Percentiles rank a stretch among this genome's conserved stretches.
Evolutionary conservation across 306 rosid species (phyloP).

Genomic region (Cucurbita argyrosperma): DNA sequence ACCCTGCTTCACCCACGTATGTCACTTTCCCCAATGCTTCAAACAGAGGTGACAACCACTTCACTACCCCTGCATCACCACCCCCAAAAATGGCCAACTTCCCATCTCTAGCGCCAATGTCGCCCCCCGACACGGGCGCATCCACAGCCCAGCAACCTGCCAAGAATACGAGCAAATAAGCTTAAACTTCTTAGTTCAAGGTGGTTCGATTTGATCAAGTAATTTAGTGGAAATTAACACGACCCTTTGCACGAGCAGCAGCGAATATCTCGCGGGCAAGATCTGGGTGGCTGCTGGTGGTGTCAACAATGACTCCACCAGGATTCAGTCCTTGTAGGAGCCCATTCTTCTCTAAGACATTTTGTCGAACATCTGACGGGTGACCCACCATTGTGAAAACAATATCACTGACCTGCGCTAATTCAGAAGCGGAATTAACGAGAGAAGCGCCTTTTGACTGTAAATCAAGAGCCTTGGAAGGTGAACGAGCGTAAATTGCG

Average conservation of each 20-base stretch:
- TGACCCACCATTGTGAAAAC: constrained; percentile 64
- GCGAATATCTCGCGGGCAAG: constrained; percentile 44
- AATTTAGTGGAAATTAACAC: not conserved
- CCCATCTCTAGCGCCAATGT: constrained; percentile 71
- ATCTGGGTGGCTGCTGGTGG: constrained; percentile 63
- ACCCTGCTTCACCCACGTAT: constrained; percentile 46
- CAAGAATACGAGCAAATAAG: not conserved
- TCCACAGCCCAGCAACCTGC: constrained; percentile 52
- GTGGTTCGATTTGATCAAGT: not conserved
- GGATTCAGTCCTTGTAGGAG: constrained; percentile 31
- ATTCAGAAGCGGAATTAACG: constrained; percentile 26
- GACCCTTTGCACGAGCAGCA: constrained; percentile 16
- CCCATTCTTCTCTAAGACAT: constrained; percentile 19
- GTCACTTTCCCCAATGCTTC: constrained; percentile 36
- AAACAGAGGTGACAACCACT: constrained; percentile 48
- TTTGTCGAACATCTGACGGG: constrained; percentile 58
- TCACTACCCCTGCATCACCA: constrained; percentile 37
- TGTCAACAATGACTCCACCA: constrained; percentile 41
- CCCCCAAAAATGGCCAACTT: constrained; percentile 57
- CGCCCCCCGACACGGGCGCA: constrained; percentile 83
- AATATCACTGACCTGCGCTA: constrained; percentile 34
- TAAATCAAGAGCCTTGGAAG: constrained; percentile 37
- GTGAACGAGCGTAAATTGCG: constrained; percentile 67
- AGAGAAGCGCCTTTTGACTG: constrained; percentile 43
- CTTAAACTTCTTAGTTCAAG: not conserved